Percentiles rank a stretch among this genome's conserved stretches.
phyloP scores from a whole-genome alignment of 257 asterid genomes.

The Mitragyna speciosa region DNA sequence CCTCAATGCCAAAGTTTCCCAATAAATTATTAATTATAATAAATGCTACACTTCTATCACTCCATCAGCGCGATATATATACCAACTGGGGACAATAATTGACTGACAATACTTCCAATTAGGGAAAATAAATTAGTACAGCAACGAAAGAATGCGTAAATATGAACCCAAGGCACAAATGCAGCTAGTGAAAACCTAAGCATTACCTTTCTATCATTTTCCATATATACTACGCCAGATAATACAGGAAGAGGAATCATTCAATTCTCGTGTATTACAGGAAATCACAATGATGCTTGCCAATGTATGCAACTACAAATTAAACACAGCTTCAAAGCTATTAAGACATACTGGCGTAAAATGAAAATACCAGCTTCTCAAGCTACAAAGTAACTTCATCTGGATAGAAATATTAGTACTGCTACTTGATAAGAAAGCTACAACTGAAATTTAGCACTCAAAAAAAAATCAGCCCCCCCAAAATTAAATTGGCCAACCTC shows the following conservation, averaged over 20 bases:
- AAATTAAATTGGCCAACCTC: not conserved
- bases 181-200: not conserved
- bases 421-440: not conserved
- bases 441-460: not conserved
- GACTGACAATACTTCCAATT: not conserved
- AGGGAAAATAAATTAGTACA: not conserved
- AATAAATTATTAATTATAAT: too few species aligned
- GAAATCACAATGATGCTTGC: not conserved
- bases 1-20: too few species aligned
- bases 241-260: not conserved
- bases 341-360: not conserved
- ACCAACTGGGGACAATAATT: too few species aligned
- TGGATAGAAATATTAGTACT: not conserved
- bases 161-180: too few species aligned
- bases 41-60: too few species aligned
- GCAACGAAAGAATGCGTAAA: not conserved
- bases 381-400: not conserved
- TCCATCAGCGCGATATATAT: too few species aligned
- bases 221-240: not conserved
- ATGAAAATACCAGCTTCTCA: not conserved
- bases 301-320: not conserved
- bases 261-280: not conserved
- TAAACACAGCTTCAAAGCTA: not conserved
- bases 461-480: not conserved
- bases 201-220: not conserved